Evolutionary conservation across 2,329 filamentous ascomycete species (phyloP), one percentile per base, ranked within the genome.

Genomic region (Salinomyces thailandicus): DNA sequence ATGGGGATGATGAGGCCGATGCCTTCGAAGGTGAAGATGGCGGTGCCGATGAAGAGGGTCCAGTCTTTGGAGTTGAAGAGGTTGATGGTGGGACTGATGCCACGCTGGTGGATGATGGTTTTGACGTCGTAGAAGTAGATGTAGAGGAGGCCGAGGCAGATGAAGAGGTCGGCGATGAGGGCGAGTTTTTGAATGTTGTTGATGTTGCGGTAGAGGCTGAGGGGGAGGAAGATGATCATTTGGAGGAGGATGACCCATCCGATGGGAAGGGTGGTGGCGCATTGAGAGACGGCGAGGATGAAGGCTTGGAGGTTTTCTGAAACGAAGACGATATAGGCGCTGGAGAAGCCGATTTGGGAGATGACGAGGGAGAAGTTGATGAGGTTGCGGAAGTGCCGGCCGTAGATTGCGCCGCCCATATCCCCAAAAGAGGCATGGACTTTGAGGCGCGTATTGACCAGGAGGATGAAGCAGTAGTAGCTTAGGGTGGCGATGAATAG

Each of bases 1-100:
- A 98, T 95, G 0, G 93, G 91, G 44, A 98, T 95, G 60, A 98
- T 93, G 33, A 98, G 75, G 9, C 91, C 93, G 43, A 98, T 93
- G 18, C 91, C 91, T 58, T 98, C 91, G 55, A 96, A 98, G 0
- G 91, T 96, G 65, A 98, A 98, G 58, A 98, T 96, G 18, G 93
- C 91, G 0, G 93, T 98, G 43, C 91, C 93, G 51, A 98, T 98
- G 60, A 98, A 96, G 4, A 98, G 72, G 0, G 91, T 94, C 91
- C 93, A 98, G 58, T 86, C 81, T 42, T 81, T 77, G 27, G 80
- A 63, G 66, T 98, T 98, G 71, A 98, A 96, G 53, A 81, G 72
- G 49, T 82, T 75, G 53, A 96, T 87, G 57, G 98, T 91, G 22
- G 9, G 9, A 4, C 85, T 73, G 16, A 94, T 63, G 9, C 85